Percentiles rank a stretch among this genome's conserved stretches.
phyloP scores from a whole-genome alignment of 2,329 filamentous ascomycete genomes.

The Mycocentrospora acerina region DNA sequence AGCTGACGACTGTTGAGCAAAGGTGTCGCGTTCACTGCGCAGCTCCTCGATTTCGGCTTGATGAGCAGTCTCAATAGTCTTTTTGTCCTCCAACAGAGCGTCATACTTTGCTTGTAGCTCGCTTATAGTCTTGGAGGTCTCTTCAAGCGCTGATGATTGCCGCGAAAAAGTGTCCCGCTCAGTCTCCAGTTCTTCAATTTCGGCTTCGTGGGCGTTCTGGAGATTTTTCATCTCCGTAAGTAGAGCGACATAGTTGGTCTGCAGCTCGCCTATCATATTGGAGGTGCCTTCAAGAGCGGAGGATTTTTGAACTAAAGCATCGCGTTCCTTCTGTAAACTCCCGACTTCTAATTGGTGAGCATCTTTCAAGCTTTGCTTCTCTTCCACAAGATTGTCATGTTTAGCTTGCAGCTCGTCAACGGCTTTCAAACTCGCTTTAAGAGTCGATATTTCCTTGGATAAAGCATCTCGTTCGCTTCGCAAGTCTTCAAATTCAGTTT shows the following conservation, averaged over 20 bases:
- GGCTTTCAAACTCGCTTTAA: constrained; percentile 13
- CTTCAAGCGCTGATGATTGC: constrained; percentile 12
- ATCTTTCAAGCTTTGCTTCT: constrained; percentile 29
- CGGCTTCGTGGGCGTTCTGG: constrained; percentile 10
- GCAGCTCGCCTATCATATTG: constrained; percentile 1
- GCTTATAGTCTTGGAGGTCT: neutral
- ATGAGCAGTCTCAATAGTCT: too few relatives aligned
- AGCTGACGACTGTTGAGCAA: too few relatives aligned
- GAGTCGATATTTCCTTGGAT: constrained; percentile 8
- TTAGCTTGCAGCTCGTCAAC: constrained; percentile 25
- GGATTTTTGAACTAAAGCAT: constrained; percentile 21
- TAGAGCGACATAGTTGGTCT: constrained; percentile 8
- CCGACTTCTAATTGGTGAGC: constrained; percentile 19
- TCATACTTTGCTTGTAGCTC: constrained; percentile 2
- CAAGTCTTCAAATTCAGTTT: constrained; percentile 2
- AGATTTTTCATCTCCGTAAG: constrained; percentile 9
- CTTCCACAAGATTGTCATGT: constrained; percentile 27
- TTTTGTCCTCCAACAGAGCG: neutral
- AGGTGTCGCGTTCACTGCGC: too few relatives aligned
- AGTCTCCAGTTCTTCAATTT: constrained; percentile 10
- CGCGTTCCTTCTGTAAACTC: constrained; percentile 13
- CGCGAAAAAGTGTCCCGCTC: constrained; percentile 10
- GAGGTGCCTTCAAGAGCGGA: constrained; percentile 12
- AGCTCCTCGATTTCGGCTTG: too few relatives aligned
- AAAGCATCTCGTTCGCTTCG: constrained; percentile 14